Evolutionary conservation across 2,329 filamentous ascomycete genomes (phyloP), one percentile per base, ranked within the genome.

Genomic region (Trichothecium sympodiale): DNA sequence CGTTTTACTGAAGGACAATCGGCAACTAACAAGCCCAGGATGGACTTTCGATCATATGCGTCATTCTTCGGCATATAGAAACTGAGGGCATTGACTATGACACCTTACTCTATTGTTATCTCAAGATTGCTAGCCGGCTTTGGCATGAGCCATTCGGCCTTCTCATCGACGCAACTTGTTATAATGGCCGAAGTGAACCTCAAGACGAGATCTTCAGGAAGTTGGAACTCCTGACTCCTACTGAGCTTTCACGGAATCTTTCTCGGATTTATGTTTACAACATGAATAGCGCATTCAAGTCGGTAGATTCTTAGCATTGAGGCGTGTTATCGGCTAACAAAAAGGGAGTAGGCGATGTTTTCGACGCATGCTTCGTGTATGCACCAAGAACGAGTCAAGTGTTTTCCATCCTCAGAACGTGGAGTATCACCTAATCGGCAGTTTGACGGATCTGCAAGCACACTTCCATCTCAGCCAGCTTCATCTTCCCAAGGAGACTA

Each of bases 201-300:
- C 72, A 73, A 41, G 78, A 83, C 47, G 72, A 77, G 14, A 56
- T 82, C 2, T 77, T 81, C 47, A 71, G 71, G 36, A 78, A 71
- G 46, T 57, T 80, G 8, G 76, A 81, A 47, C 56, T 71, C 9
- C 62, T 83, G 3, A 76, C 73, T 4, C 77, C 78, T 0, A 64
- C 65, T 0, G 78, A 83, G 45, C 53, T 82, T 31, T 65, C 69
- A 2, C 65, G 64, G 35, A 72, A 77, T 40, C 57, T 82, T 4
- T 63, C 69, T 2, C 65, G 76, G 27, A 65, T 80, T 29, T 83
- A 82, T 43, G 65, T 83, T 13, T 82, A 83, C 55, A 83, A 83
- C 49, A 82, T 82, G 77, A 83, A 83, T 46, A 80, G 73, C 47
- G 70, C 75, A 9, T 81, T 79, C 52, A 69, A 72, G 69, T 72